Conservation (phyloP, 1,284 basidiomycete species). For the Trichosporon faecale region DNA sequence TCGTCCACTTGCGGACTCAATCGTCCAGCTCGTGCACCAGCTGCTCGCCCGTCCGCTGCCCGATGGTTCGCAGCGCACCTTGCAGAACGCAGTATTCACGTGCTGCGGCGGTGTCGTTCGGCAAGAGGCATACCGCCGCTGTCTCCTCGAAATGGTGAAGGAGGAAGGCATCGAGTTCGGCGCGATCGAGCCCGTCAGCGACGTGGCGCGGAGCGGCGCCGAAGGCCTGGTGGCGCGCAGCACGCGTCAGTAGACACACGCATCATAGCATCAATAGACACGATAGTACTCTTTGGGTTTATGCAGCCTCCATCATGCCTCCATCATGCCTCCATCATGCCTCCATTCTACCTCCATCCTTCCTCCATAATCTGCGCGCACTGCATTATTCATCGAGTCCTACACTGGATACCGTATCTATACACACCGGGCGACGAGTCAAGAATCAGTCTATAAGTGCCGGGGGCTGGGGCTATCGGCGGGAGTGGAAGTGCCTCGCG, state of each 20-base stretch:
- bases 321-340: no score
- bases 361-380: no score
- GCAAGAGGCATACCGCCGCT: constrained; percentile 30
- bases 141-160: constrained; percentile 25
- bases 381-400: not conserved
- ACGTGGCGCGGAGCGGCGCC: constrained; percentile 36
- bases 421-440: not conserved
- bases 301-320: not conserved
- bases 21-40: constrained; percentile 31
- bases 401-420: not conserved
- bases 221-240: constrained; percentile 27
- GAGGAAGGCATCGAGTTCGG: constrained; percentile 31
- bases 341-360: no score
- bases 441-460: not conserved
- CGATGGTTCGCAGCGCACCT: constrained; percentile 4
- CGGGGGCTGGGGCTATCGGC: not conserved
- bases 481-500: not conserved
- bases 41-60: constrained; percentile 11
- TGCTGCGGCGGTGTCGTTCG: constrained; percentile 37
- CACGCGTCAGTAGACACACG: not conserved
- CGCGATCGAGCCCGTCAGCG: constrained; percentile 24
- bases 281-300: not conserved
- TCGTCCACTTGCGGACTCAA: constrained; percentile 22
- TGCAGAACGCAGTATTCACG: constrained; percentile 27
- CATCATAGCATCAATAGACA: not conserved